Evolutionary conservation across 139 green algal species (phyloP), one percentile per base, ranked within the genome.

Genomic region (Coelastrella sp.): DNA sequence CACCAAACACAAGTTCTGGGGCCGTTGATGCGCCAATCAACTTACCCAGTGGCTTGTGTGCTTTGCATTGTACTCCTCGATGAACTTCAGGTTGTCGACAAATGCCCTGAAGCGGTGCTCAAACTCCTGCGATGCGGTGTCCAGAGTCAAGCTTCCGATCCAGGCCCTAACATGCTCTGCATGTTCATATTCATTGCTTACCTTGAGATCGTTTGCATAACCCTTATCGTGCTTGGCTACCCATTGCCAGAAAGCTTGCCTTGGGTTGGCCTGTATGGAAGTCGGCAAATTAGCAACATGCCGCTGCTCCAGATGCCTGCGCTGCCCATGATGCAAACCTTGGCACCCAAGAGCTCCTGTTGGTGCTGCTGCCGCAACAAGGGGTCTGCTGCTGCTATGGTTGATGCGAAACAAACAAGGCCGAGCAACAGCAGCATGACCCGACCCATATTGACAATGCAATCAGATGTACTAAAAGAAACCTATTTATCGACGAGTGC

Each of bases 51-150:
- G 94, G 6, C 91, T 90, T 4, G 20, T 75, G 19, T 87, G 63
- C 83, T 94, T 80, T 9, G 81, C 49, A 90, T 99, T 99, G 92
- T 98, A 95, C 6, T 94, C 92, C 19, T 93, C 49, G 22, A 98
- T 91, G 76, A 93, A 98, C 57, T 92, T 74, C 56, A 98, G 70
- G 91, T 99, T 99, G 84, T 97, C 94, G 49, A 94, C 72, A 95
- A 97, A 99, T 0, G 94, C 89, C 56, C 20, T 25, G 61, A 99
- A 97, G 17, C 94, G 88, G 27, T 63, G 85, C 75, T 96, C 94
- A 68, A 95, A 94, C 87, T 96, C 94, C 24, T 82, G 88, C 88
- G 25, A 17, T 19, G 17, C n/a, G 56, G 82, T 24, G 82, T 68
- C 15, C 60, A 74, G 76, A 60, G 27, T 59, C 76, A 49, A 82